Evolutionary conservation across 169 alveolate species (phyloP).

Genomic region (Plasmodium cynomolgi): DNA sequence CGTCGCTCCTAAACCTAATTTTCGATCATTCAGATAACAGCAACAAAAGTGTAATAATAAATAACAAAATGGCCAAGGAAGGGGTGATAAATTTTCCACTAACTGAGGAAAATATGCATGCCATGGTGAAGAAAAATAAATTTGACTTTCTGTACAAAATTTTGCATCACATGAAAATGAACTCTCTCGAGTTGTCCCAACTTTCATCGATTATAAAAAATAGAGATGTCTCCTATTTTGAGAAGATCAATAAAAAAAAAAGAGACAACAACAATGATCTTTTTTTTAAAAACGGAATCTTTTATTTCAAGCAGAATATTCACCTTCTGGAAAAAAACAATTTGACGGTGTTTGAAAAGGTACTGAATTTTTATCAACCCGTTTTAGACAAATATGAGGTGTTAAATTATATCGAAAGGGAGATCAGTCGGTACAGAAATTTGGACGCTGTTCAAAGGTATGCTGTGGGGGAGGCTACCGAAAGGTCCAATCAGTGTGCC

Average conservation of each 20-base stretch:
- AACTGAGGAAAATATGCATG: not conserved
- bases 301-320: constrained; percentile 66
- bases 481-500: not conserved
- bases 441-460: not conserved
- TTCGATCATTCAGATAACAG: constrained; percentile 36
- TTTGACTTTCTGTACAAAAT: constrained; percentile 20
- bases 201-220: constrained; percentile 10
- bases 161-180: constrained; percentile 45
- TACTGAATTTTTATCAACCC: constrained; percentile 38
- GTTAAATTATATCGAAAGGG: constrained; percentile 42
- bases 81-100: not conserved
- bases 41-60: constrained; percentile 3
- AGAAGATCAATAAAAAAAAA: not conserved
- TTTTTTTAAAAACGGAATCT: constrained; percentile 46
- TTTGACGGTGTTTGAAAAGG: constrained; percentile 64
- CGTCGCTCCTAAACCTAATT: constrained; percentile 78
- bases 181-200: constrained; percentile 11
- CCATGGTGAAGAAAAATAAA: constrained; percentile 29
- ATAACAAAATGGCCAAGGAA: not conserved
- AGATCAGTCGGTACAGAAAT: not conserved
- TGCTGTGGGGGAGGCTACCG: not conserved
- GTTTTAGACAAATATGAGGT: constrained; percentile 39
- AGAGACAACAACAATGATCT: not conserved
- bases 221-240: constrained; percentile 7
- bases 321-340: constrained; percentile 46